Conservation (phyloP, 805 yeast species). For the Saccharomycopsis sp. region DNA sequence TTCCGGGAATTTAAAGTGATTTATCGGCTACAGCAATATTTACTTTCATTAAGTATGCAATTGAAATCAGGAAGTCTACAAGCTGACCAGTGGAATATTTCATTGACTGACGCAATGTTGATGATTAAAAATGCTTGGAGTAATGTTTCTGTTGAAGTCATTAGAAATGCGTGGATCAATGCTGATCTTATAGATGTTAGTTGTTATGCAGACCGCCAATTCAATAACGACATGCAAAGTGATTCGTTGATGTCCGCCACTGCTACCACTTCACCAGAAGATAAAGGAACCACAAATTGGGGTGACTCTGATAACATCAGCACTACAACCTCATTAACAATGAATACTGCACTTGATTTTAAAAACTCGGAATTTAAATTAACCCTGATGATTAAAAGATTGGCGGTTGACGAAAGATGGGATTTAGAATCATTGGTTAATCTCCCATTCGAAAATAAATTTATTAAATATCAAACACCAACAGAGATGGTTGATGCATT, state of each 20-base stretch:
- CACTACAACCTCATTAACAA: conserved; percentile 10
- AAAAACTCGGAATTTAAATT: conserved; percentile 35
- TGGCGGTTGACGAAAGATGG: conserved; percentile 51
- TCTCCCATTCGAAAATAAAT: conserved; percentile 37
- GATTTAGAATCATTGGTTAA: conserved; percentile 48
- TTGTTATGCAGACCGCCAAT: conserved; percentile 12
- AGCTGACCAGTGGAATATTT: conserved; percentile 37
- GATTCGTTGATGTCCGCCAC: neutral
- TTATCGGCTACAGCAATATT: conserved; percentile 52
- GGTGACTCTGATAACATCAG: neutral
- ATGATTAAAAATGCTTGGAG: conserved; percentile 56
- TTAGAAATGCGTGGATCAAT: conserved; percentile 25
- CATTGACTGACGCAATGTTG: conserved; percentile 50
- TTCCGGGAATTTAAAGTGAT: conserved; percentile 53
- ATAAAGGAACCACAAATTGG: neutral
- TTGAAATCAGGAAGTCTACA: conserved; percentile 21
- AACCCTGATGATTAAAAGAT: conserved; percentile 36
- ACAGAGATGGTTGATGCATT: conserved; percentile 58
- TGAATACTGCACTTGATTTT: conserved; percentile 20
- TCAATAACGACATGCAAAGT: conserved; percentile 1
- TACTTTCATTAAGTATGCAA: conserved; percentile 22
- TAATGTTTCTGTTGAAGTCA: conserved; percentile 30
- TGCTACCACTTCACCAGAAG: neutral
- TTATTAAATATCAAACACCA: conserved; percentile 44
- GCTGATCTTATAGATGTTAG: conserved; percentile 20